phyloP scores from a whole-genome alignment of 225 moss, liverwort and hornwort species.

The Climacium dendroides region DNA sequence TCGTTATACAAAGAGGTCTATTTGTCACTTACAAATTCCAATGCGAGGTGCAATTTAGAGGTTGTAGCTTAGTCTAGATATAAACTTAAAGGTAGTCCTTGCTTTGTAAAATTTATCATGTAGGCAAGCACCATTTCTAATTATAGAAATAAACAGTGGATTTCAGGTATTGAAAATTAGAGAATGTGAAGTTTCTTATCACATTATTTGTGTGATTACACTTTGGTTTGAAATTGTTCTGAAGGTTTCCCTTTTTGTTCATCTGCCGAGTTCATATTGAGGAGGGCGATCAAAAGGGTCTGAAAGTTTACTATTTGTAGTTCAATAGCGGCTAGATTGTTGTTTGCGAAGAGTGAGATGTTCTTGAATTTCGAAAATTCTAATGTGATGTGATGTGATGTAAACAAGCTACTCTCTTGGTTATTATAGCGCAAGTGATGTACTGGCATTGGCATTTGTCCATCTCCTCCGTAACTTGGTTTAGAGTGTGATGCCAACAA shows the following conservation, averaged over 20 bases:
- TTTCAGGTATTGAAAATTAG: not conserved
- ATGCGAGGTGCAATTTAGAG: not conserved
- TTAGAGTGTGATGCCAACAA: not conserved
- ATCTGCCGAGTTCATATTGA: not conserved
- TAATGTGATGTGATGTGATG: not conserved
- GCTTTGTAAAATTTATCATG: not conserved
- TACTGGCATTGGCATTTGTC: not conserved
- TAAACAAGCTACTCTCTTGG: not conserved
- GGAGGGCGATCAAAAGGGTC: not conserved
- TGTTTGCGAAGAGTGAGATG: not conserved
- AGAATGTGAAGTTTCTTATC: not conserved
- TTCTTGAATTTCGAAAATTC: not conserved
- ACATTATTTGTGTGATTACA: not conserved
- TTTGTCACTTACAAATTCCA: not conserved
- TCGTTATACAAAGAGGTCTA: not conserved
- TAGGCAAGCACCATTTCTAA: not conserved
- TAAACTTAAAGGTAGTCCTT: not conserved
- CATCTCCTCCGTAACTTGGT: not conserved
- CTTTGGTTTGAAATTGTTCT: not conserved
- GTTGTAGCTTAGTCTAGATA: not conserved
- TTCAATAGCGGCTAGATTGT: not conserved
- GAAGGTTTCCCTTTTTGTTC: not conserved
- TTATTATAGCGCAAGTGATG: not conserved
- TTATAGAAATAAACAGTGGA: not conserved
- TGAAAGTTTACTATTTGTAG: not conserved